Evolutionary conservation across 164 flowering plant genomes (phyloP).

Genomic region (Liquidambar formosana): DNA sequence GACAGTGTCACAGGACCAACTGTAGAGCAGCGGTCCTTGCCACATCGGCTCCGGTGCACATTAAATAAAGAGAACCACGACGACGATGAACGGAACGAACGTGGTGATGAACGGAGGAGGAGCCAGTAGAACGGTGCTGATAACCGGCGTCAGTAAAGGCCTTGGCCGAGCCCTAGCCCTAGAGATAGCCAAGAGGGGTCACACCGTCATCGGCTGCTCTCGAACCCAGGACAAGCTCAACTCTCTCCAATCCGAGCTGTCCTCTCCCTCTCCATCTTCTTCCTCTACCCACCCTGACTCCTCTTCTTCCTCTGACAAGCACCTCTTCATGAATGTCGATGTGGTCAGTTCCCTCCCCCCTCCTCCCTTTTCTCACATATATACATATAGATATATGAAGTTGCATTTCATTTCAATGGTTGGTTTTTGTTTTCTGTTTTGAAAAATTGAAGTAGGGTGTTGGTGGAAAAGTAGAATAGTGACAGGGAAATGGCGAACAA

Average conservation of each 20-base stretch:
- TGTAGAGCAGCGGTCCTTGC: too few species aligned
- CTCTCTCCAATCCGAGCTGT: constrained; percentile 53
- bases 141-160: constrained; percentile 87
- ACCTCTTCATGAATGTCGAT: constrained; percentile 60
- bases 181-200: constrained; percentile 75
- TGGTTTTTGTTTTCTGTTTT: too few species aligned
- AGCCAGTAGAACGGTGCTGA: constrained; percentile 43
- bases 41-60: too few species aligned
- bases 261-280: constrained; percentile 19
- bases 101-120: background rate
- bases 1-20: too few species aligned
- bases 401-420: too few species aligned
- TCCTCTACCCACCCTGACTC: constrained; percentile 11
- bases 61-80: too few species aligned
- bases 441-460: too few species aligned
- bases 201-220: constrained; percentile 81
- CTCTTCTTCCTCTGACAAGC: constrained; percentile 22
- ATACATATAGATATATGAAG: too few species aligned
- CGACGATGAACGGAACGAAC: background rate
- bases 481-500: too few species aligned
- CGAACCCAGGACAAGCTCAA: constrained; percentile 68
- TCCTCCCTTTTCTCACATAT: too few species aligned
- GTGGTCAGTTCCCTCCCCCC: constrained; percentile 43
- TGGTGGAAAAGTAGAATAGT: too few species aligned
- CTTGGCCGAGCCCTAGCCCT: constrained; percentile 85